Base-by-base conservation (phyloP, 2,329 filamentous ascomycete species). In the Nannizziopsis barbatae region DNA sequence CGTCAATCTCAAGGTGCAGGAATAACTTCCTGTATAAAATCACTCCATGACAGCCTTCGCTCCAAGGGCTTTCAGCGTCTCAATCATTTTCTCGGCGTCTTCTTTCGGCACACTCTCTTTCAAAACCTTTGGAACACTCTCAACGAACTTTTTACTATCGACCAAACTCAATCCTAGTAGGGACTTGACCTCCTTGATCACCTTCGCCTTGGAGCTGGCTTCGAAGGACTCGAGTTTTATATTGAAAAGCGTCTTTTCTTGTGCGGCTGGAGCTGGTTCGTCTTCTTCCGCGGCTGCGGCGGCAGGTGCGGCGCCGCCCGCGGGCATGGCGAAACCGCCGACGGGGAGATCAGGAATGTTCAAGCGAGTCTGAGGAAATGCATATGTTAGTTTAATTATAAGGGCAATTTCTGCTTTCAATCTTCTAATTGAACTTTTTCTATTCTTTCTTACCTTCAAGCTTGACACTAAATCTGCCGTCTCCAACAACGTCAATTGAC, bases 101-200 rank as follows among this genome's bases (percentile, higher is more conserved):
- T 99, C 92, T 80, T 98, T 99, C 55, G 90, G 85, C 58, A 98
- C 88, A 45, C 85, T 89, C 73, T 99, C 92, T 82, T 96, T 96
- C 86, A 99, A 86, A 69, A 86, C 74, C 83, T 99, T 99, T 56
- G 92, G 92, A 58, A 86, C 89, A 65, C 86, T 87, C 77, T 99
- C 92, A 57, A 98, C 92, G 63, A 99, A 99, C 76, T 99, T 99
- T 84, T 99, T 99, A 73, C 86, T 94, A 71, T 99, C 92, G 59
- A 99, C 93, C 74, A 99, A 77, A 67, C 86, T 93, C 65, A 98
- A 72, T 38, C 92, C 92, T 52, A 99, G 75, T 80, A 98, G 77
- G 63, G 80, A 82, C 81, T 99, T 99, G 74, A 99, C 79, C 75
- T 99, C 92, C 80, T 99, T 99, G 78, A 98, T 99, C 62, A 98